These are phyloP conservation scores for Pyrenophora graminea DNA, from an alignment of 2,329 filamentous ascomycete genomes.

Conservation along the genomic window DNA sequence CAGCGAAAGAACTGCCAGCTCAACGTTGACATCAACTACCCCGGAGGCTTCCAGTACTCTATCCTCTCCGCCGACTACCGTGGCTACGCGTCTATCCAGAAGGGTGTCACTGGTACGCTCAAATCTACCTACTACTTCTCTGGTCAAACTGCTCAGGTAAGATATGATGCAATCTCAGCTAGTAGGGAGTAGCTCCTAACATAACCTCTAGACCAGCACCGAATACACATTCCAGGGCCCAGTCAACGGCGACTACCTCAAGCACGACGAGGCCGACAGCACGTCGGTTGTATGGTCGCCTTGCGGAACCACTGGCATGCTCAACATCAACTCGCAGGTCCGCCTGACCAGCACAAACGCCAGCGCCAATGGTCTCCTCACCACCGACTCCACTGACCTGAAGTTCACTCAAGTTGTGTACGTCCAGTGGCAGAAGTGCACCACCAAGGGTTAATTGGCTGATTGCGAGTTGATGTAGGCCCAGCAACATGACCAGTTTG, in stretches of 20 bases:
- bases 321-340: slow-evolving; percentile 60
- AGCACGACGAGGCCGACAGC: slow-evolving; percentile 49
- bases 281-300: slow-evolving; percentile 58
- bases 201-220: slow-evolving; percentile 37
- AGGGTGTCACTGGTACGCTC: slow-evolving; percentile 53
- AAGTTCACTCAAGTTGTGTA: slow-evolving; percentile 53
- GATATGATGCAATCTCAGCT: not conserved
- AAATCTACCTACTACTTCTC: slow-evolving; percentile 62
- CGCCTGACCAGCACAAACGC: slow-evolving; percentile 44
- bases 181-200: slow-evolving; percentile 9
- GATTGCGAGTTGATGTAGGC: slow-evolving; percentile 15
- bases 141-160: slow-evolving; percentile 50
- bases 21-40: slow-evolving; percentile 58
- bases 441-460: slow-evolving; percentile 18
- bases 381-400: slow-evolving; percentile 56
- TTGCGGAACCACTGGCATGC: slow-evolving; percentile 54
- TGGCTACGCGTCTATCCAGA: slow-evolving; percentile 55
- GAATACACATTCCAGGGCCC: slow-evolving; percentile 49
- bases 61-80: slow-evolving; percentile 59
- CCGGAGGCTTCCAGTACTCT: slow-evolving; percentile 58
- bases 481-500: slow-evolving; percentile 9
- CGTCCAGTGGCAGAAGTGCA: slow-evolving; percentile 52
- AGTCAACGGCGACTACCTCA: slow-evolving; percentile 45
- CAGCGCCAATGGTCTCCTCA: slow-evolving; percentile 48
- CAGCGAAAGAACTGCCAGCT: slow-evolving; percentile 60